Base-by-base conservation (phyloP, 768 basidiomycete genomes). In the Pleurotus tuber-regium region DNA sequence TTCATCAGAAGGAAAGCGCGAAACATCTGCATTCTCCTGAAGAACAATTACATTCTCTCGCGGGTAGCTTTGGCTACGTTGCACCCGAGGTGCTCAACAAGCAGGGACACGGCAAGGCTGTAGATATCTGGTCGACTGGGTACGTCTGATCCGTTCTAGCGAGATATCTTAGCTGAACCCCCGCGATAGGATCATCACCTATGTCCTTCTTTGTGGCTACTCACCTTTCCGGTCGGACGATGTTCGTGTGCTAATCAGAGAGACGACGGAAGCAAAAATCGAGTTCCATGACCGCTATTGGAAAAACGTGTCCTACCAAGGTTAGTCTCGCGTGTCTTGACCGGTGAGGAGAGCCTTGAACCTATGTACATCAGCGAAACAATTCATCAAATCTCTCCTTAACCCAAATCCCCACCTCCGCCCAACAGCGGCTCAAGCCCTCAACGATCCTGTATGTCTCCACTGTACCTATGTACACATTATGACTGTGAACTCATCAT, bases 111-210 rank as follows among this genome's bases (percentile, higher is more conserved):
- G 86, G 93, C 39, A 93, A 92, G 63, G 83, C 90, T 2, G 95
- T 97, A 4, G 97, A 98, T 66, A 69, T 97, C 14, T 98, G 97
- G 97, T 85, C 87, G 24, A 86, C 84, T 4, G 97, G 96, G 92
- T 92, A 57, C 31, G 82, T 67, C 36, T 43, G 31, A 18, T 38
- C 38, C 36, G n/a, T 23, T 35, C 40, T n/a, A 18, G 11, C 25
- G 18, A n/a, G 8, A 33, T 2, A n/a, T 24, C 52, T 16, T 26
- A n/a, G 1, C 33, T 11, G 30, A 21, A 24, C 7, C 31, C 43
- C 2, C 14, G 16, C 14, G 26, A 5, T 36, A 95, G 94, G 0
- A 81, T 98, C 56, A 98, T 99, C 59, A 89, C 95, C 14, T 98
- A 97, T 67, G 92, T 97, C 48, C 76, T 98, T 11, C 78, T 97